These are phyloP conservation scores for Clitopilus hobsonii DNA, from an alignment of 768 basidiomycete species.

Conservation along the genomic window DNA sequence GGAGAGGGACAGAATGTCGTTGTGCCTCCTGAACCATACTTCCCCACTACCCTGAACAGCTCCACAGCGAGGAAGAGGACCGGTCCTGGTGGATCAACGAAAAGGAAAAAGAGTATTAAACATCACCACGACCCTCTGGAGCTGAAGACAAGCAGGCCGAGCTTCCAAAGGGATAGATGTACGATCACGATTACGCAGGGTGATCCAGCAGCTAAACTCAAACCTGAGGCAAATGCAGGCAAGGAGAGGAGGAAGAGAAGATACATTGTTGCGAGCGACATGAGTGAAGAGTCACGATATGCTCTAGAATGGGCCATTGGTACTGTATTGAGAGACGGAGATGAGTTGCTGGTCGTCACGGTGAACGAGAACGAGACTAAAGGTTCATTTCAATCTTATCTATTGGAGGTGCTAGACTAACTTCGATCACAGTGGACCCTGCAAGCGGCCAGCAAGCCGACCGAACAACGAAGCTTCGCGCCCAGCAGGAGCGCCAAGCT, in stretches of 20 bases:
- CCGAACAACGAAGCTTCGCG: constrained; percentile 71
- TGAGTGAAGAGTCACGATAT: constrained; percentile 91
- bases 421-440: constrained; percentile 51
- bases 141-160: constrained; percentile 66
- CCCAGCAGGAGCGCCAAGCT: constrained; percentile 95
- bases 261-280: constrained; percentile 91
- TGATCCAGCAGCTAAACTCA: constrained; percentile 54
- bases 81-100: constrained; percentile 23
- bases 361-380: constrained; percentile 92
- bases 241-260: constrained; percentile 49
- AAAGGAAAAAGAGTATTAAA: constrained; percentile 58
- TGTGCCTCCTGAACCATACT: constrained; percentile 79
- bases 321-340: constrained; percentile 91
- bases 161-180: constrained; percentile 89
- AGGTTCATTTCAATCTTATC: constrained; percentile 44
- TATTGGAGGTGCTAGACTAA: constrained; percentile 2
- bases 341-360: constrained; percentile 87
- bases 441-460: constrained; percentile 68
- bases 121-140: constrained; percentile 57
- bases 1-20: constrained; percentile 93
- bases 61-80: constrained; percentile 33
- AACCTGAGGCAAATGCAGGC: neutral
- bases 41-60: constrained; percentile 65
- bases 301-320: constrained; percentile 99
- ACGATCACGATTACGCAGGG: constrained; percentile 89